Evolutionary conservation across 805 yeast species (phyloP).

Genomic region (Lipomyces kockii): DNA sequence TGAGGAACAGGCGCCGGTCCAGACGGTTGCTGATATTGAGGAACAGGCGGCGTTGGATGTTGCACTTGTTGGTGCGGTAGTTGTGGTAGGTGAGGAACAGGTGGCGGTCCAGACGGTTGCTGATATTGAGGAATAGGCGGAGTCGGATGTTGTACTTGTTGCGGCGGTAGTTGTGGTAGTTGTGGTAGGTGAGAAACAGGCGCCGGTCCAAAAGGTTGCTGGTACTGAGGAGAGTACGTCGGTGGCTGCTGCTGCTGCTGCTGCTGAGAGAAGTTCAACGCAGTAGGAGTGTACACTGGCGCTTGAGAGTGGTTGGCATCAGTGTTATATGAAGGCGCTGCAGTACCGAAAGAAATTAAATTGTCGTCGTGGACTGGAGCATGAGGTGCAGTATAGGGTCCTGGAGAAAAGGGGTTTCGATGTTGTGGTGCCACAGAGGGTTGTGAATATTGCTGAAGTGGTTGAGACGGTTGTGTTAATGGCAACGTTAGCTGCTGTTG

Average conservation of each 20-base stretch:
- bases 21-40: slow-evolving; percentile 1
- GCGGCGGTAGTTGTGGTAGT: slow-evolving; percentile 4
- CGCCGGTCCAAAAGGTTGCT: neutral
- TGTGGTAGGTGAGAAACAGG: neutral
- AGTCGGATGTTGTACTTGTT: neutral
- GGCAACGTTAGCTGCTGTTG: slow-evolving; percentile 18
- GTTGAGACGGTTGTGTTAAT: slow-evolving; percentile 4
- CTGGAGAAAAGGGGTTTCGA: neutral
- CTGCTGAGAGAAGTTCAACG: slow-evolving; percentile 9
- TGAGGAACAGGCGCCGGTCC: neutral
- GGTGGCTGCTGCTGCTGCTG: slow-evolving; percentile 1
- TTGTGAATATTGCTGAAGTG: slow-evolving; percentile 6
- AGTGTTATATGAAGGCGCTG: neutral
- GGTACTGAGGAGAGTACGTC: slow-evolving; percentile 1
- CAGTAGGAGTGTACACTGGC: neutral
- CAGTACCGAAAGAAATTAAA: neutral
- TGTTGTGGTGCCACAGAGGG: neutral
- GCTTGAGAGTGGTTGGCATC: neutral
- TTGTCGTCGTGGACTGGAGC: neutral
- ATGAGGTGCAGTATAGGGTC: slow-evolving; percentile 1
- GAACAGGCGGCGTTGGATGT: slow-evolving; percentile 1
- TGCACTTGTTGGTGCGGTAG: neutral
- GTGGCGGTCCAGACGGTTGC: neutral
- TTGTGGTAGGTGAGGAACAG: neutral
- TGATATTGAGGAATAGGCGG: slow-evolving; percentile 5